Conservation (phyloP, 176 grass and related monocot genomes). For the Rhynchospora breviuscula region DNA sequence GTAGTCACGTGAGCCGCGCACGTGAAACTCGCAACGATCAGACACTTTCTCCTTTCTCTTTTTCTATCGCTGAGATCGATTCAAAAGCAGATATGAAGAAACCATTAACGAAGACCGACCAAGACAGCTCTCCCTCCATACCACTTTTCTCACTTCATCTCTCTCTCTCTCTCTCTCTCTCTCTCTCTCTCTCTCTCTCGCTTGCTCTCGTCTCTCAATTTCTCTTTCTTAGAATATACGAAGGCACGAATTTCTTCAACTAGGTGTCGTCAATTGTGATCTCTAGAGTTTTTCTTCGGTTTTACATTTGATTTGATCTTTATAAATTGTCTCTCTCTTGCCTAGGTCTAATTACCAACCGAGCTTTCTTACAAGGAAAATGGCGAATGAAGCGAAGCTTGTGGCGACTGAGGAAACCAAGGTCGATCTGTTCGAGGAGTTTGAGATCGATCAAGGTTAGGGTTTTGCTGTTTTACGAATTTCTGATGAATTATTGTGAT, state of each 20-base stretch:
- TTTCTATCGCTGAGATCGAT: too few relatives aligned
- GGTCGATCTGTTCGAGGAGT: slow-evolving; percentile 74
- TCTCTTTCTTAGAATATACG: not conserved
- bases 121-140: too few relatives aligned
- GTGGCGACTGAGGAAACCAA: slow-evolving; percentile 33
- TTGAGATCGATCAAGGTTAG: slow-evolving; percentile 54
- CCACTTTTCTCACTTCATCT: too few relatives aligned
- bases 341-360: not conserved
- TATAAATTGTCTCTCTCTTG: not conserved
- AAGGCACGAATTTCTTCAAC: not conserved
- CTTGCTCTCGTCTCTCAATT: not conserved
- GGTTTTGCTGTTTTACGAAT: not conserved
- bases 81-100: too few relatives aligned
- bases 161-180: not conserved
- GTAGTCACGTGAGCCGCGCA: too few relatives aligned
- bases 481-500: not conserved
- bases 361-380: not conserved
- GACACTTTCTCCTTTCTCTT: too few relatives aligned
- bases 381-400: slow-evolving; percentile 46
- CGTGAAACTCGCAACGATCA: too few relatives aligned
- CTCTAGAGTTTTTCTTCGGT: not conserved
- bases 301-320: not conserved
- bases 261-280: not conserved
- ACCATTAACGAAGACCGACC: too few relatives aligned
- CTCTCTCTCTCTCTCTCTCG: not conserved